Evolutionary conservation across 2,329 filamentous ascomycete species (phyloP).

Genomic region (Ophiobolus disseminans): DNA sequence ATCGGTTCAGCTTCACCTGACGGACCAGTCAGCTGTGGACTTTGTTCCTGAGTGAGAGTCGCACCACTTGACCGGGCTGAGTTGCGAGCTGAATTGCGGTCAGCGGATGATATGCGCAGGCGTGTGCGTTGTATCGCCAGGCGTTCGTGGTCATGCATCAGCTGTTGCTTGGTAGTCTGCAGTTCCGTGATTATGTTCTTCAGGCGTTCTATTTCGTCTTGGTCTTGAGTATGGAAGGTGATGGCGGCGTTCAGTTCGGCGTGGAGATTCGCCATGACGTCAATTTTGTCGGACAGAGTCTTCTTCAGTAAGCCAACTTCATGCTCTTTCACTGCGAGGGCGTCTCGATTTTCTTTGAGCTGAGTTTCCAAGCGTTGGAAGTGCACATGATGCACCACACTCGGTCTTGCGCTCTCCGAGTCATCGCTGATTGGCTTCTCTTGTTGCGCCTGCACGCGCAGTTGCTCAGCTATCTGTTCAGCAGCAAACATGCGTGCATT

Average conservation of each 20-base stretch:
- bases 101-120: slow-evolving; percentile 26
- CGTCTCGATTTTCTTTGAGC: slow-evolving; percentile 33
- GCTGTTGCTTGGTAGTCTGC: slow-evolving; percentile 36
- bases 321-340: slow-evolving; percentile 26
- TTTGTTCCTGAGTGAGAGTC: slow-evolving; percentile 39
- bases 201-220: slow-evolving; percentile 37
- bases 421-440: slow-evolving; percentile 39
- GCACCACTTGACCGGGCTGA: slow-evolving; percentile 42
- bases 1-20: slow-evolving; percentile 21
- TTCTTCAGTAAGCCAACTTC: slow-evolving; percentile 29
- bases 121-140: slow-evolving; percentile 32
- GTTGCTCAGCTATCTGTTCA: slow-evolving; percentile 30
- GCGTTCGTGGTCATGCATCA: slow-evolving; percentile 43
- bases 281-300: slow-evolving; percentile 23
- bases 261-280: slow-evolving; percentile 25
- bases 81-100: slow-evolving; percentile 34
- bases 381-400: slow-evolving; percentile 42
- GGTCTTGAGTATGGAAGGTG: slow-evolving; percentile 23
- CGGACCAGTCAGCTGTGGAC: slow-evolving; percentile 17
- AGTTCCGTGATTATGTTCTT: slow-evolving; percentile 32
- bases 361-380: slow-evolving; percentile 45
- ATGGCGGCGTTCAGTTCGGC: slow-evolving; percentile 26
- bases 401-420: slow-evolving; percentile 40
- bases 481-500: slow-evolving; percentile 35
- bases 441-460: slow-evolving; percentile 33